Evolutionary conservation across 306 rosid species (phyloP).

Genomic region (Heteromeles arbutifolia): DNA sequence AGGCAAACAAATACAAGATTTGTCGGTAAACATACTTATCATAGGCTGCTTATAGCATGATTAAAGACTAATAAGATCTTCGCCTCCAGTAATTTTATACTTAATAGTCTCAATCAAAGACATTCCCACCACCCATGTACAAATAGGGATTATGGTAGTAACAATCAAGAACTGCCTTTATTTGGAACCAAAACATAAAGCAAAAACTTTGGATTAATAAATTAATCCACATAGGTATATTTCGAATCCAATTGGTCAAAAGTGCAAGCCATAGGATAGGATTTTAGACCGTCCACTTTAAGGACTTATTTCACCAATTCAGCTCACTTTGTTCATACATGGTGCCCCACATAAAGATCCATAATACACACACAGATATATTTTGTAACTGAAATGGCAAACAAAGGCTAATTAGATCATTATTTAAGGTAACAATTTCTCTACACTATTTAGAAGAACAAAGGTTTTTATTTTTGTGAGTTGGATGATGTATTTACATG

Average conservation of each 20-base stretch:
- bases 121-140: constrained; percentile 11
- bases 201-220: neutral
- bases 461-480: too few relatives aligned
- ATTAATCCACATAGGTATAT: constrained; percentile 4
- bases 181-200: constrained; percentile 8
- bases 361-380: too few relatives aligned
- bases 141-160: constrained; percentile 24
- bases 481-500: too few relatives aligned
- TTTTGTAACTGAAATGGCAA: too few relatives aligned
- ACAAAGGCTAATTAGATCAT: too few relatives aligned
- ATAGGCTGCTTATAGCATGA: neutral
- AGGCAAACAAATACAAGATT: neutral
- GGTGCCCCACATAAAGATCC: too few relatives aligned
- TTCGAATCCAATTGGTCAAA: constrained; percentile 31
- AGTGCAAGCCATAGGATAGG: constrained; percentile 31
- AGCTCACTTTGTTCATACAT: constrained; percentile 1
- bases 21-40: neutral
- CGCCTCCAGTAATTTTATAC: constrained; percentile 5
- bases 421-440: too few relatives aligned
- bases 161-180: constrained; percentile 43
- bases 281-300: constrained; percentile 23
- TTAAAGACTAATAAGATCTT: neutral
- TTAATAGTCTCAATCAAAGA: constrained; percentile 14
- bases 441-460: too few relatives aligned
- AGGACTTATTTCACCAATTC: constrained; percentile 18